These are phyloP conservation scores for Volvariella surrecta DNA, from an alignment of 1,284 basidiomycete genomes.

Conservation along the genomic window DNA sequence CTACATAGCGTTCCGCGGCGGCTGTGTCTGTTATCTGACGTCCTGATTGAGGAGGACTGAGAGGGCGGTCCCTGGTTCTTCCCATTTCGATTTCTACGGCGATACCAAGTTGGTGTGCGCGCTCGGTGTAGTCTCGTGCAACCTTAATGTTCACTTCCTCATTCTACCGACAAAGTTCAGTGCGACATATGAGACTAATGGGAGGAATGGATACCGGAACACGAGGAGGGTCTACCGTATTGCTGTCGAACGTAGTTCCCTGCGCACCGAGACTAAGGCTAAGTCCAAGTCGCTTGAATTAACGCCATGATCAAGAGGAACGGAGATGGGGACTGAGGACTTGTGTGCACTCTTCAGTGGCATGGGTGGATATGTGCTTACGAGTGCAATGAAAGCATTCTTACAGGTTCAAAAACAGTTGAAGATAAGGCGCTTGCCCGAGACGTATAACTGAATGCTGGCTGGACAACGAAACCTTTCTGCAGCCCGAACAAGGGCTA, in stretches of 20 bases:
- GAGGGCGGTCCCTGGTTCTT: slow-evolving; percentile 37
- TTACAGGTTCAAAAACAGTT: slow-evolving; percentile 35
- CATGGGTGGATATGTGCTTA: not conserved
- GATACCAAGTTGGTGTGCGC: slow-evolving; percentile 30
- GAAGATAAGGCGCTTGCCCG: slow-evolving; percentile 37
- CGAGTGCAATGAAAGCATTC: slow-evolving; percentile 7
- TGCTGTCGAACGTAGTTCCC: slow-evolving; percentile 40
- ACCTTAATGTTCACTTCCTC: slow-evolving; percentile 42
- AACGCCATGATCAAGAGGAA: slow-evolving; percentile 41
- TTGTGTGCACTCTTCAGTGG: slow-evolving; percentile 26
- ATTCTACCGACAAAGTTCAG: slow-evolving; percentile 28
- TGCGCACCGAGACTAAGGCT: slow-evolving; percentile 34
- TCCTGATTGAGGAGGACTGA: slow-evolving; percentile 21
- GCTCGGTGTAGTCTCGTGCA: slow-evolving; percentile 35
- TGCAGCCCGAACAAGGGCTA: slow-evolving; percentile 37
- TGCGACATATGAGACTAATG: not conserved
- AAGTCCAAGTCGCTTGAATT: slow-evolving; percentile 38
- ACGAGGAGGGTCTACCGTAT: slow-evolving; percentile 44
- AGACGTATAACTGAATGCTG: slow-evolving; percentile 33
- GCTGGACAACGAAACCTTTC: slow-evolving; percentile 36
- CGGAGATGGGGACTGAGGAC: slow-evolving; percentile 40
- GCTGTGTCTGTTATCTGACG: slow-evolving; percentile 36
- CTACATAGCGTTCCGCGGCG: slow-evolving; percentile 35
- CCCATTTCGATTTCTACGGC: slow-evolving; percentile 43
- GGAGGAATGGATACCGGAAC: slow-evolving; percentile 23